phyloP scores from a whole-genome alignment of 73 alveolate genomes.

The Effrenium voratum region DNA sequence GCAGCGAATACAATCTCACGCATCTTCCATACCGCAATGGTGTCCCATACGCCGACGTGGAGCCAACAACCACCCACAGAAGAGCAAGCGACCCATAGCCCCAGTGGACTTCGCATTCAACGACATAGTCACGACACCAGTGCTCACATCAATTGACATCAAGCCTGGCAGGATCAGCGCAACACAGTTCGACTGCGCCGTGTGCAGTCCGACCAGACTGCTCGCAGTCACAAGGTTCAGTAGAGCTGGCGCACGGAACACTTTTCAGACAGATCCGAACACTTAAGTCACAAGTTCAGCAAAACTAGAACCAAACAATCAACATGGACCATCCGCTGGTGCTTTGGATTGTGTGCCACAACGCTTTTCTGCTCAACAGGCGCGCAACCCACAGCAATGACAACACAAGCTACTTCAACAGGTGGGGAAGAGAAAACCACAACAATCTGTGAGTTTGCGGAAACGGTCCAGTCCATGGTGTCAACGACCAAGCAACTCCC shows the following conservation, averaged over 20 bases:
- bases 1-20: neutral
- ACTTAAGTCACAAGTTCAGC: neutral
- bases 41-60: neutral
- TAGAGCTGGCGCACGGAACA: neutral
- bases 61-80: neutral
- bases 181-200: neutral
- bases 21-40: neutral
- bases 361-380: neutral
- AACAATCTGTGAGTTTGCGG: neutral
- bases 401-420: neutral
- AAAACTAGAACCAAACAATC: neutral
- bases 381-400: neutral
- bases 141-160: too few relatives aligned
- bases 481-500: neutral
- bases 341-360: neutral
- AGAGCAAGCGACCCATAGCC: neutral
- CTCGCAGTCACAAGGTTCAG: neutral
- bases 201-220: neutral
- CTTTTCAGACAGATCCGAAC: neutral
- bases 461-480: neutral
- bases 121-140: neutral
- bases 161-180: neutral
- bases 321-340: neutral
- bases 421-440: neutral
- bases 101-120: neutral